Evolutionary conservation across 164 flowering plant genomes (phyloP), one percentile per base, ranked within the genome.

Genomic region (Santalum album): DNA sequence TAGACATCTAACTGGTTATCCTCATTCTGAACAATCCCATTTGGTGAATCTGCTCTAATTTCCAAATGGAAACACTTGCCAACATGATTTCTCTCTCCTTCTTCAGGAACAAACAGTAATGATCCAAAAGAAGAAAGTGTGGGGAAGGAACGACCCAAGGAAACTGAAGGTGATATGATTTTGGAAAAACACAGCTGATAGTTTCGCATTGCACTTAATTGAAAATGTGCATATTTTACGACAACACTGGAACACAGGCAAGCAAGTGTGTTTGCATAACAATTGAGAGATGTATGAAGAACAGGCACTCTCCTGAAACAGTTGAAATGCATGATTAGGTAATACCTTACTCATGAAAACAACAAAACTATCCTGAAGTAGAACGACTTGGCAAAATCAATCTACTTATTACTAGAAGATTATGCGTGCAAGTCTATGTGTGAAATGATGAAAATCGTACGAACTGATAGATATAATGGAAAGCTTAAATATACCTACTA

Each of bases 231-330:
- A 49, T 18, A 46, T 18, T 63, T 65, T 48, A 47, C 50, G 22
- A 44, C 59, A 61, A 59, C 47, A 12, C 46, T 35, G 15, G 43
- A 51, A 26, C 23, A 24, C 1, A 67, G 70, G 47, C 52, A 34
- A 21, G 44, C 19, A 18, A 34, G 21, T 22, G 39, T 54, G 44
- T 45, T 12, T 25, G 60, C 47, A 61, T 51, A 53, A 40, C 36
- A 49, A 46, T 26, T 54, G 55, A 34, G 16, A 23, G 54, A 56
- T 14, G 26, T 46, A 22, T 54, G 45, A n/a, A n/a, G n/a, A 4
- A 57, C 51, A 64, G 38, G 40, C 18, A 65, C 60, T 58, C 60
- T 60, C 71, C 75, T 67, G n/a, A n/a, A n/a, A n/a, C n/a, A n/a
- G n/a, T n/a, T n/a, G n/a, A n/a, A n/a, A n/a, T 67, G 69, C 23